Percentiles rank a stretch among this genome's conserved stretches.
These are phyloP conservation scores for Pythium sp. DNA, from an alignment of 352 stramenopile genomes.

Conservation along the genomic window DNA sequence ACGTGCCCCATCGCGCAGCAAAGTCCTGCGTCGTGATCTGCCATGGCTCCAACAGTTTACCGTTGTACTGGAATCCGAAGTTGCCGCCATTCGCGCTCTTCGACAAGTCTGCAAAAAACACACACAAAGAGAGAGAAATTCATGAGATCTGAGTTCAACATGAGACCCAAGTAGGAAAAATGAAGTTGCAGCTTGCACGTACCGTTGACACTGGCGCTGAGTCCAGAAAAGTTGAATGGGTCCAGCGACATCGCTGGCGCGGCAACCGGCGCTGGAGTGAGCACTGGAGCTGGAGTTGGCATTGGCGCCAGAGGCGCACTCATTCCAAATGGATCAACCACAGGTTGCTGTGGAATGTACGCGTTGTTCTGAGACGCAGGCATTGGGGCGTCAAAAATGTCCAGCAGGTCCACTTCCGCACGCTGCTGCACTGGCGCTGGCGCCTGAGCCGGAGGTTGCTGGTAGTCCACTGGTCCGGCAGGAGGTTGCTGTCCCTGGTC, in stretches of 20 bases:
- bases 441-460: constrained; percentile 23
- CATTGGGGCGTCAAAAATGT: constrained; percentile 75
- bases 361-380: constrained; percentile 31
- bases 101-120: constrained; percentile 29
- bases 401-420: constrained; percentile 78
- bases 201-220: constrained; percentile 72
- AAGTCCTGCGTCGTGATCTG: constrained; percentile 89
- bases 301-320: constrained; percentile 30
- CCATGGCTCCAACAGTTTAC: constrained; percentile 73
- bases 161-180: neutral
- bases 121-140: neutral
- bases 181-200: constrained; percentile 10
- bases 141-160: neutral
- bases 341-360: constrained; percentile 28
- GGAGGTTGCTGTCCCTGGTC: constrained; percentile 35
- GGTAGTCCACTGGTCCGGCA: constrained; percentile 16
- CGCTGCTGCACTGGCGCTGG: constrained; percentile 31
- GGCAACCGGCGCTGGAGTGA: constrained; percentile 12
- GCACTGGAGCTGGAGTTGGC: constrained; percentile 22
- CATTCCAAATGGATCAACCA: constrained; percentile 65
- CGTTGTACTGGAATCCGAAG: constrained; percentile 77
- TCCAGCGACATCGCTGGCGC: constrained; percentile 39
- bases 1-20: constrained; percentile 78
- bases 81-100: constrained; percentile 21
- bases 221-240: constrained; percentile 72